Conservation (phyloP, 2,329 filamentous ascomycete species). For the Fusarium sp. region DNA sequence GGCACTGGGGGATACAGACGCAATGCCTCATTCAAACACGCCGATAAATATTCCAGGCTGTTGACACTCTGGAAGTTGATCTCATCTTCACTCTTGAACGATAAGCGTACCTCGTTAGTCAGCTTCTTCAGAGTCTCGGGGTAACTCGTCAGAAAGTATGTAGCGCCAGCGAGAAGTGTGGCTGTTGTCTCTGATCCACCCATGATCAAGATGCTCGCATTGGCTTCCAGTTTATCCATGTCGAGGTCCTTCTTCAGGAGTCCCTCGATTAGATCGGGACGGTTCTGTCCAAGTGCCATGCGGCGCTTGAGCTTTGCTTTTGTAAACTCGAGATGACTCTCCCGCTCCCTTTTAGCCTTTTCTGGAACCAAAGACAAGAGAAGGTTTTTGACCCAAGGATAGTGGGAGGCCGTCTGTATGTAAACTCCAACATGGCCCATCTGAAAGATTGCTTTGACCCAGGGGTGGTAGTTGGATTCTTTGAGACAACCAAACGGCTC, state of each 20-base stretch:
- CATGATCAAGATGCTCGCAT: constrained; percentile 39
- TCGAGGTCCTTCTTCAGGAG: background rate
- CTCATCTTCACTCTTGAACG: constrained; percentile 23
- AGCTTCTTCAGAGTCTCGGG: constrained; percentile 51
- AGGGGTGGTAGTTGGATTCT: constrained; percentile 39
- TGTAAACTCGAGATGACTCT: background rate
- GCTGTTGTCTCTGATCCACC: constrained; percentile 55
- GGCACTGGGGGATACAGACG: constrained; percentile 23
- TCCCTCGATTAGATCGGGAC: background rate
- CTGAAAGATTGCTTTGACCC: constrained; percentile 32
- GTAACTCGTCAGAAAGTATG: constrained; percentile 50
- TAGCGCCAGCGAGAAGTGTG: constrained; percentile 47
- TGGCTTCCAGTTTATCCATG: background rate
- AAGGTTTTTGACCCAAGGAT: background rate
- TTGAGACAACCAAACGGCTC: constrained; percentile 47
- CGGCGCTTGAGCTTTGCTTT: background rate
- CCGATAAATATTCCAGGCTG: constrained; percentile 21
- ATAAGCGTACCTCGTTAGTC: constrained; percentile 51
- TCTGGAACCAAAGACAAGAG: background rate
- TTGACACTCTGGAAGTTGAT: constrained; percentile 29
- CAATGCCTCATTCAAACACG: constrained; percentile 22
- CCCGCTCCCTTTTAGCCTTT: background rate
- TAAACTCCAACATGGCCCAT: background rate
- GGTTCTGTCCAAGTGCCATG: background rate
- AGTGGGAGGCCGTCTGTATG: background rate